Evolutionary conservation across 495 filamentous ascomycete genomes (phyloP), one percentile per base, ranked within the genome.

Genomic region (Barbatosphaeria neglecta): DNA sequence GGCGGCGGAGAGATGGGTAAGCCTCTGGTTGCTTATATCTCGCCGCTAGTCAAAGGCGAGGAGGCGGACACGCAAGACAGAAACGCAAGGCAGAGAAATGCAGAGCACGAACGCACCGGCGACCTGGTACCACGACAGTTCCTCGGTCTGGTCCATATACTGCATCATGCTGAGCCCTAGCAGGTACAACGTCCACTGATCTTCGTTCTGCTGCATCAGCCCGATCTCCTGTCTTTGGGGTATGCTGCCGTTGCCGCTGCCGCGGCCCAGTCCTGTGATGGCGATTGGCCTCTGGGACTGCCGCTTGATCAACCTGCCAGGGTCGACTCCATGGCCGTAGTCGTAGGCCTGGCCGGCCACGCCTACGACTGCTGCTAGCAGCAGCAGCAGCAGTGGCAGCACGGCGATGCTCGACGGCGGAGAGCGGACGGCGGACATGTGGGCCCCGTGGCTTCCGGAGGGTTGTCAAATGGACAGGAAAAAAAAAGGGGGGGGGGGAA

Each of bases 41-140:
- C n/a, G n/a, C n/a, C n/a, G n/a, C n/a, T n/a, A n/a, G n/a, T n/a
- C n/a, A n/a, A n/a, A n/a, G n/a, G n/a, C n/a, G n/a, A n/a, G n/a
- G n/a, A n/a, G n/a, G n/a, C n/a, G n/a, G n/a, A n/a, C n/a, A n/a
- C n/a, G n/a, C n/a, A n/a, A n/a, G n/a, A n/a, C n/a, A n/a, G n/a
- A n/a, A n/a, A n/a, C n/a, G n/a, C n/a, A n/a, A n/a, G n/a, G n/a
- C n/a, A n/a, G 39, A 22, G 13, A 40, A 18, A n/a, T 16, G 27
- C 27, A 42, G 19, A 18, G 50, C 49, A 27, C 49, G 50, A 22
- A 49, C 54, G 24, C 13, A 61, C 61, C 61, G 48, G 53, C 68
- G 44, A 84, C 69, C 50, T 78, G 73, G 63, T 81, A 84, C 62
- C 71, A 82, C 49, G 73, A 77, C 23, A 74, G 62, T n/a, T 61